Conservation (phyloP, 2,329 filamentous ascomycete species). For the Venturia carpophila region DNA sequence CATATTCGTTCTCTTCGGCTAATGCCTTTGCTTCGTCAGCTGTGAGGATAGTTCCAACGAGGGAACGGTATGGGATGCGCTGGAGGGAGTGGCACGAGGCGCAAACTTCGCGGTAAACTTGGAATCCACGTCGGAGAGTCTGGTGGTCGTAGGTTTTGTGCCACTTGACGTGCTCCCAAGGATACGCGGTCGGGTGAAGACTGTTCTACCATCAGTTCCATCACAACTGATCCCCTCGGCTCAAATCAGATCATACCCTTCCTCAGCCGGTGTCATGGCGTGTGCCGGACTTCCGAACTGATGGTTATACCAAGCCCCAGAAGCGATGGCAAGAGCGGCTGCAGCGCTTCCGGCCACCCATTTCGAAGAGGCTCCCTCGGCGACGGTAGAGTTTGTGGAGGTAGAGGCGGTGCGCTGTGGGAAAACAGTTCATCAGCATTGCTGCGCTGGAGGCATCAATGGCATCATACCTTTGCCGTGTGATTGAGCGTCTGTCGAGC, state of each 20-base stretch:
- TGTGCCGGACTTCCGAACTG: constrained; percentile 82
- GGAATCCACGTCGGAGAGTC: constrained; percentile 95
- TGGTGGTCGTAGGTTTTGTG: constrained; percentile 95
- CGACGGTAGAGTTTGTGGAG: constrained; percentile 52
- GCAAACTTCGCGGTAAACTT: constrained; percentile 98
- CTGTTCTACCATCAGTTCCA: constrained; percentile 42
- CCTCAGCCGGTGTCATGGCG: constrained; percentile 88
- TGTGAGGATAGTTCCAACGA: constrained; percentile 88
- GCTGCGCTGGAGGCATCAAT: constrained; percentile 21
- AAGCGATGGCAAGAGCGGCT: constrained; percentile 77
- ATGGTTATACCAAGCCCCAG: constrained; percentile 95
- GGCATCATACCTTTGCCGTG: constrained; percentile 40
- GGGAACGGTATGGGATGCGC: constrained; percentile 84
- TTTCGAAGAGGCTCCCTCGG: constrained; percentile 63
- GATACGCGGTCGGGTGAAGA: constrained; percentile 84
- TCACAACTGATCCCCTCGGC: constrained; percentile 12
- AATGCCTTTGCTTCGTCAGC: constrained; percentile 96
- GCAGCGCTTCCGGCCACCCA: constrained; percentile 82
- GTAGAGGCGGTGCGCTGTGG: constrained; percentile 57
- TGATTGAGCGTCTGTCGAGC: constrained; percentile 53
- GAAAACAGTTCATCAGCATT: constrained; percentile 25
- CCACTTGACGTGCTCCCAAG: constrained; percentile 90
- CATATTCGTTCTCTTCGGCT: constrained; percentile 98
- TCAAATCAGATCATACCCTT: constrained; percentile 68
- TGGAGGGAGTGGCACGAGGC: constrained; percentile 93